Percentiles rank a stretch among this genome's conserved stretches.
Evolutionary conservation across 2,329 filamentous ascomycete genomes (phyloP).

Genomic region (Rugonectria rugulosa): DNA sequence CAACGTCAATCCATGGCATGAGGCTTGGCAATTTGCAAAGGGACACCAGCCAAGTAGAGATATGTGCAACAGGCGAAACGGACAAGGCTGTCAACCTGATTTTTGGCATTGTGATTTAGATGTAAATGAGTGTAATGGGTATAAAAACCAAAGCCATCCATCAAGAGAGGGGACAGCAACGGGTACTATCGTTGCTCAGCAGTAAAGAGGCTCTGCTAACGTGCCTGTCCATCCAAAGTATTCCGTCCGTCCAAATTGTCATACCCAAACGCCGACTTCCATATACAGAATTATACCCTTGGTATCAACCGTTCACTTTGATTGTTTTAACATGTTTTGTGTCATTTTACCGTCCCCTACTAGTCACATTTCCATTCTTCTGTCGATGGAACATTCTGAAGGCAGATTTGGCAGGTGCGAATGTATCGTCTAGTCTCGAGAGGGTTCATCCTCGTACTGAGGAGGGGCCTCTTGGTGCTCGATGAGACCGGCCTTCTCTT

Average conservation of each 20-base stretch:
- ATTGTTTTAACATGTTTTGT: slow-evolving; percentile 8
- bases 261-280: slow-evolving; percentile 17
- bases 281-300: slow-evolving; percentile 27
- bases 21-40: no score
- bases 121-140: slow-evolving; percentile 14
- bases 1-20: no score
- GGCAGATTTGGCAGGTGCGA: neutral
- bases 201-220: neutral
- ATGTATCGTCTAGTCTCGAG: slow-evolving; percentile 29
- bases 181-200: slow-evolving; percentile 6
- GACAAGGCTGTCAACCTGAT: no score
- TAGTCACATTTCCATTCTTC: neutral
- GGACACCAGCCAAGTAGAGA: no score
- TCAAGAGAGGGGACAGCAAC: slow-evolving; percentile 30
- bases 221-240: neutral
- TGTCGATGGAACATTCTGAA: no score
- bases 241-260: neutral
- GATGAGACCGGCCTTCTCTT: slow-evolving; percentile 62
- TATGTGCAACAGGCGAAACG: no score
- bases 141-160: slow-evolving; percentile 4
- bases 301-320: slow-evolving; percentile 25
- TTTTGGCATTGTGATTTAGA: slow-evolving; percentile 7
- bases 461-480: slow-evolving; percentile 43
- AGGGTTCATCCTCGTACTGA: slow-evolving; percentile 39
- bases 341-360: slow-evolving; percentile 8